phyloP scores from a whole-genome alignment of 1,284 basidiomycete species.

The Fomitiporia mediterranea region DNA sequence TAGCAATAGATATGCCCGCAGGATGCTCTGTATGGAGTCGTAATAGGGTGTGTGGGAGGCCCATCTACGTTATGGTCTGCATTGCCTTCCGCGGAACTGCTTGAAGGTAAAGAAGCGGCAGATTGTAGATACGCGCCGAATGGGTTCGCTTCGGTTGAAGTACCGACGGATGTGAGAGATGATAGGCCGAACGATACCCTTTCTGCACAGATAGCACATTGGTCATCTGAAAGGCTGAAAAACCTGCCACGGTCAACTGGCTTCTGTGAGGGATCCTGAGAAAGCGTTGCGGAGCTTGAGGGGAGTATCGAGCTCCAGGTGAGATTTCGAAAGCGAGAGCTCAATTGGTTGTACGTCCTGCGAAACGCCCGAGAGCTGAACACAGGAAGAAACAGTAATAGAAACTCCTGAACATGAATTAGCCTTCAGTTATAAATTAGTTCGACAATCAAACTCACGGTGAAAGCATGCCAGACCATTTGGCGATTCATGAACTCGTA shows the following conservation, averaged over 20 bases:
- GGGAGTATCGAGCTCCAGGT: slow-evolving; percentile 18
- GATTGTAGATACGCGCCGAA: slow-evolving; percentile 25
- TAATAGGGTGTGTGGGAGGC: slow-evolving; percentile 56
- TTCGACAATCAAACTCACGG: slow-evolving; percentile 48
- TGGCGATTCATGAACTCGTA: slow-evolving; percentile 99
- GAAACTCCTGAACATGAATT: slow-evolving; percentile 73
- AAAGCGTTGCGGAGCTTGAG: slow-evolving; percentile 26
- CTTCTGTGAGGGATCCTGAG: slow-evolving; percentile 25
- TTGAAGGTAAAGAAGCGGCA: slow-evolving; percentile 6
- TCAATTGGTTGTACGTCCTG: slow-evolving; percentile 35
- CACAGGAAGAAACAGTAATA: slow-evolving; percentile 88
- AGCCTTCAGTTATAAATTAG: slow-evolving; percentile 4
- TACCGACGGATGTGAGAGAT: slow-evolving; percentile 42
- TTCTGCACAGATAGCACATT: slow-evolving; percentile 78
- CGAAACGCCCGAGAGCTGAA: slow-evolving; percentile 65
- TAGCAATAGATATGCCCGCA: slow-evolving; percentile 87
- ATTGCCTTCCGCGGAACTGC: slow-evolving; percentile 1
- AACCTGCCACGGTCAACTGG: slow-evolving; percentile 47
- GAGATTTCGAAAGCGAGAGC: slow-evolving; percentile 4
- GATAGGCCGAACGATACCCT: slow-evolving; percentile 60
- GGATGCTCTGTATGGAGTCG: slow-evolving; percentile 69
- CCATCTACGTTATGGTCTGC: slow-evolving; percentile 31
- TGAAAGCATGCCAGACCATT: slow-evolving; percentile 99
- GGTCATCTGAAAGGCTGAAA: slow-evolving; percentile 55
- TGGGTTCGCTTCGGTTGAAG: slow-evolving; percentile 39